phyloP scores from a whole-genome alignment of 345 rosid species.

The Trapa bicornis region DNA sequence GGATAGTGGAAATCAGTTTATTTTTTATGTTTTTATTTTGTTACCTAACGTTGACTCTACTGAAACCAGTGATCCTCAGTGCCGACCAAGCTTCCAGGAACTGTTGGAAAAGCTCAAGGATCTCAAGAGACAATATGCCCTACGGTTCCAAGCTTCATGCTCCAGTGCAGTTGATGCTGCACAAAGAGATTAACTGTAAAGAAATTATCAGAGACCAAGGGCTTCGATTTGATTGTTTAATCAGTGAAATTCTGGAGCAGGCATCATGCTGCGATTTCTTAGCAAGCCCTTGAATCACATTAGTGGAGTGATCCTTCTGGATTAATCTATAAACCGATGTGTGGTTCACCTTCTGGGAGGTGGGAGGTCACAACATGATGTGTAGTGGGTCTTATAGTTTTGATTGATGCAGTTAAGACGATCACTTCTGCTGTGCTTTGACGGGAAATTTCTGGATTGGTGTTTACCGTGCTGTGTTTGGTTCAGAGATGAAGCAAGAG shows the following conservation, averaged over 20 bases:
- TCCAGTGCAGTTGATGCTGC: constrained; percentile 26
- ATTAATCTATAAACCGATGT: not conserved
- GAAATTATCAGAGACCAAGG: not conserved
- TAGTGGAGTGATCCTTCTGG: not conserved
- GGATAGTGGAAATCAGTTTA: not conserved
- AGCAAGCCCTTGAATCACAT: not conserved
- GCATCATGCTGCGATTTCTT: not conserved
- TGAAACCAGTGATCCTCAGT: constrained; percentile 50
- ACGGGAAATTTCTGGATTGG: not conserved
- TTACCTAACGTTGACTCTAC: not conserved
- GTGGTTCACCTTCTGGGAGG: too few species aligned
- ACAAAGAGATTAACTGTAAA: constrained; percentile 17
- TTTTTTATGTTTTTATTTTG: not conserved
- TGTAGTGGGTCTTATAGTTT: not conserved
- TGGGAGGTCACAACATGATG: too few species aligned
- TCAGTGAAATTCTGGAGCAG: not conserved
- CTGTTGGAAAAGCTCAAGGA: constrained; percentile 71
- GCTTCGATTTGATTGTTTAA: not conserved
- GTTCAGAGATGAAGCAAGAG: not conserved
- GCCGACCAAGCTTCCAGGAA: constrained; percentile 81
- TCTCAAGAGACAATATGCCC: constrained; percentile 48
- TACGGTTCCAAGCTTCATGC: constrained; percentile 67
- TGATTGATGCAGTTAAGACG: not conserved
- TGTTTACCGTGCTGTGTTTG: not conserved
- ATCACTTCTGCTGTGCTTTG: not conserved